phyloP scores from a whole-genome alignment of 768 basidiomycete species.

The Termitomyces titanicus region DNA sequence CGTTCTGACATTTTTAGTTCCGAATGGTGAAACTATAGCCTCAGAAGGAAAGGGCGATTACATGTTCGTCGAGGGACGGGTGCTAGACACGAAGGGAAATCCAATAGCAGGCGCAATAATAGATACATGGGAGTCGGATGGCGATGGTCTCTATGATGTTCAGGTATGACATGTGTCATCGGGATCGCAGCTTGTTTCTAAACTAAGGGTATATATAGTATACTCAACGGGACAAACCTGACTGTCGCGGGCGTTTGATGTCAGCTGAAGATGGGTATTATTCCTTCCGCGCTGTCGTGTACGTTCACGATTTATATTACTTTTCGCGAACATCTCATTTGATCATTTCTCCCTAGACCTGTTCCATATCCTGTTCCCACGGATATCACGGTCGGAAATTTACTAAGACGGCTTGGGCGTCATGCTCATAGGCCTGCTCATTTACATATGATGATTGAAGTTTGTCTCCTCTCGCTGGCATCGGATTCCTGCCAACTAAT shows the following conservation, averaged over 20 bases:
- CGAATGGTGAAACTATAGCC: slow-evolving; percentile 71
- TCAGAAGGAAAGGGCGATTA: slow-evolving; percentile 87
- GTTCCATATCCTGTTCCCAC: slow-evolving; percentile 73
- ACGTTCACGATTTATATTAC: slow-evolving; percentile 4
- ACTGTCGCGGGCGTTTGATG: slow-evolving; percentile 68
- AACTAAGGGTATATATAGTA: slow-evolving; percentile 44
- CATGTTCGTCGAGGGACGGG: slow-evolving; percentile 73
- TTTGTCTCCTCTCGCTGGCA: slow-evolving; percentile 17
- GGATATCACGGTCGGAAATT: slow-evolving; percentile 70
- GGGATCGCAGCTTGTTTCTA: not conserved
- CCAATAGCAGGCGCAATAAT: slow-evolving; percentile 64
- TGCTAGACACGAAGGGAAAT: slow-evolving; percentile 60
- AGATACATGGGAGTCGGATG: slow-evolving; percentile 85
- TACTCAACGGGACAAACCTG: slow-evolving; percentile 48
- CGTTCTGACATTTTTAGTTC: slow-evolving; percentile 38
- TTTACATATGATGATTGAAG: slow-evolving; percentile 70
- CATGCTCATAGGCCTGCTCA: slow-evolving; percentile 81
- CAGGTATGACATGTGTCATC: slow-evolving; percentile 24
- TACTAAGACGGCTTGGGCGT: slow-evolving; percentile 54
- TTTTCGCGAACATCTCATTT: not conserved
- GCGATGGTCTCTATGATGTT: slow-evolving; percentile 42
- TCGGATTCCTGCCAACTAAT: not conserved
- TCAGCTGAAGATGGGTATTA: slow-evolving; percentile 61
- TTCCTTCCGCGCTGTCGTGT: slow-evolving; percentile 70
- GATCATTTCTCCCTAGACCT: slow-evolving; percentile 27